A percentile compares a stretch with the other conserved stretches of the same genome.
Conservation (phyloP, 106 monocot species). For the Iris macrosiphon region DNA sequence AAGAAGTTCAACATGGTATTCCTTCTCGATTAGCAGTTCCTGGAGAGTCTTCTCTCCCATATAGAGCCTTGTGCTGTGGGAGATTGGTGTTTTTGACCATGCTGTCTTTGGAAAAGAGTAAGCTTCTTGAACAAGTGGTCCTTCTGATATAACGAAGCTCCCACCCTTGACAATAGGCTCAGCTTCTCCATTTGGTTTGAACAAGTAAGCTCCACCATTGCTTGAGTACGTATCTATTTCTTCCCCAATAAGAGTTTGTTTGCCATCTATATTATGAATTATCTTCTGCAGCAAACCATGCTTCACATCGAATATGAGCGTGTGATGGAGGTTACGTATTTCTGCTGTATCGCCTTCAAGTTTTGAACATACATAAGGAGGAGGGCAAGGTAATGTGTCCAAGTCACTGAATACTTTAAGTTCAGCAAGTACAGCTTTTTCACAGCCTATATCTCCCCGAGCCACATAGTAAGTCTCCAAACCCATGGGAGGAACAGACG, state of each 20-base stretch:
- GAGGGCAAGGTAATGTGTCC: constrained; percentile 40
- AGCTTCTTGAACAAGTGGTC: constrained; percentile 61
- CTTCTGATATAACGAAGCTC: constrained; percentile 55
- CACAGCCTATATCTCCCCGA: constrained; percentile 47
- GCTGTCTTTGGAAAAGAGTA: constrained; percentile 71
- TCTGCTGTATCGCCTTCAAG: constrained; percentile 36
- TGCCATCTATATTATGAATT: constrained; percentile 41
- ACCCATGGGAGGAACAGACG: constrained; percentile 87
- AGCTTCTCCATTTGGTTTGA: constrained; percentile 84
- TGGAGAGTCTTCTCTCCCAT: constrained; percentile 55
- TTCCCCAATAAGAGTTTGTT: constrained; percentile 48
- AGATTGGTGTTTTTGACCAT: constrained; percentile 53
- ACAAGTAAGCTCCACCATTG: constrained; percentile 89
- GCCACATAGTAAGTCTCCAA: constrained; percentile 80
- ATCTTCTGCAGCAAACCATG: constrained; percentile 63
- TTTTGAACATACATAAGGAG: constrained; percentile 75
- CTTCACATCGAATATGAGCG: constrained; percentile 57
- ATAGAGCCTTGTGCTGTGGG: constrained; percentile 82
- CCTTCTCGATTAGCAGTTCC: constrained; percentile 85
- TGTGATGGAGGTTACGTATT: constrained; percentile 43
- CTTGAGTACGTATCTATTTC: constrained; percentile 86
- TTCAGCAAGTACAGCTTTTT: constrained; percentile 51
- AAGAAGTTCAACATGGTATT: constrained; percentile 87
- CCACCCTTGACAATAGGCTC: constrained; percentile 52
- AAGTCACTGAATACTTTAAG: constrained; percentile 36